Evolutionary conservation across 805 yeast genomes (phyloP), one percentile per base, ranked within the genome.

Genomic region (Saccharomycopsis fodiens): DNA sequence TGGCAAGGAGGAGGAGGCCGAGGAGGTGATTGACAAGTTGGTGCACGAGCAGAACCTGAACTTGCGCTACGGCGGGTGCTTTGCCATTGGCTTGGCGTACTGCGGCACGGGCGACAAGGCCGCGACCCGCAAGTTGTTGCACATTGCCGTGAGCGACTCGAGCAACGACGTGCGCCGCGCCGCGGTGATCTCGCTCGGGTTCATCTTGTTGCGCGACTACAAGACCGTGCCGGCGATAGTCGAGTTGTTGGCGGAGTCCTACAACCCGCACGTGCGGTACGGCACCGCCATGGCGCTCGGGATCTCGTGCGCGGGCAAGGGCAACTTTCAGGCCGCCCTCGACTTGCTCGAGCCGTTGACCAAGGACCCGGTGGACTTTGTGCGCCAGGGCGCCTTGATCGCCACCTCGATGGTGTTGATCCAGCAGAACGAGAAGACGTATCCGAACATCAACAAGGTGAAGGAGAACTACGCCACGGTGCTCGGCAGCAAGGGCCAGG

Each of bases 271-370:
- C 61, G 97, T 93, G 31, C 85, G 98, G 63, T 93, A 93, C 61
- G 98, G 98, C 69, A 85, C 97, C 27, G 96, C 97, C 1, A 71
- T 93, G 78, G 98, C 98, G 0, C 74, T 93, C 52, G 98, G 97
- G 66, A 85, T 93, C 52, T 79, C 97, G 2, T 89, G 97, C 71
- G 96, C 97, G 20, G 98, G 98, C 40, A 82, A 93, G 60, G 93
- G 89, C 2, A 44, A 50, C 34, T 68, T 85, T 45, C 78, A 81
- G 48, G 80, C 91, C 34, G 97, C 98, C 0, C 75, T 93, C 52
- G 96, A 88, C 49, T 88, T 93, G 15, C 74, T 93, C 54, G 95
- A 86, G 66, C 96, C 97, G 29, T 74, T 93, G 68, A 78, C 91
- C 22, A 86, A 85, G 59, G 98, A 93, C 65, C 79, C 96, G 1